Evolutionary conservation across 768 basidiomycete species (phyloP).

Genomic region (Tephrocybe rancida): DNA sequence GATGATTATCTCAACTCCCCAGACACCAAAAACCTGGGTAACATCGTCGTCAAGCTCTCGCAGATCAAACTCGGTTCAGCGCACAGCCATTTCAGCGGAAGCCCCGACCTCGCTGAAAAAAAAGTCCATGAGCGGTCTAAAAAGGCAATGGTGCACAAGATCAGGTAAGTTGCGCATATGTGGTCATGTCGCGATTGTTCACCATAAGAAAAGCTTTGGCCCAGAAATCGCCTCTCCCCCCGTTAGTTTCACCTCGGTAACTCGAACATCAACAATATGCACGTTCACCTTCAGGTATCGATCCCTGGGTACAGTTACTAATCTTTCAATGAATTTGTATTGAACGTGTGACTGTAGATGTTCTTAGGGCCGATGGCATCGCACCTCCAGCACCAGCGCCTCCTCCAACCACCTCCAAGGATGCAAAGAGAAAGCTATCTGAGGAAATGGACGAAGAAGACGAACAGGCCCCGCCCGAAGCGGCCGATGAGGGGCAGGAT

Average conservation of each 20-base stretch:
- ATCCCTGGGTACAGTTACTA: constrained; percentile 17
- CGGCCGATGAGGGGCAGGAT: neutral
- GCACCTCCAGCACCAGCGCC: constrained; percentile 1
- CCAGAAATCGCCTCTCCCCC: neutral
- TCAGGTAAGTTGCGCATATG: neutral
- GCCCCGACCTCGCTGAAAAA: neutral
- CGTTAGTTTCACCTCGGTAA: neutral
- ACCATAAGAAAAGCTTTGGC: neutral
- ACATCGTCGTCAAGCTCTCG: neutral
- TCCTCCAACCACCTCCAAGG: neutral
- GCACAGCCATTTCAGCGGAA: neutral
- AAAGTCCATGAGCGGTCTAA: constrained; percentile 11
- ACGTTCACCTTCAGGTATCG: constrained; percentile 16
- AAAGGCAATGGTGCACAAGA: constrained; percentile 7
- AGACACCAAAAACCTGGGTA: neutral
- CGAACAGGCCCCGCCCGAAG: neutral
- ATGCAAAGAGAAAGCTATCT: constrained; percentile 2
- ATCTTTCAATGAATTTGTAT: too few species aligned
- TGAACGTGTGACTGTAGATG: neutral
- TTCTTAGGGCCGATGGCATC: constrained; percentile 12
- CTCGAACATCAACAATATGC: neutral
- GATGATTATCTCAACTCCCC: constrained; percentile 1
- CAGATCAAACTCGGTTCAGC: neutral
- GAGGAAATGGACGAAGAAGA: neutral
- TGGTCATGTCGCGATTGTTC: neutral